Evolutionary conservation across 306 rosid genomes (phyloP), one percentile per base, ranked within the genome.

Genomic region (Crotalaria pallida): DNA sequence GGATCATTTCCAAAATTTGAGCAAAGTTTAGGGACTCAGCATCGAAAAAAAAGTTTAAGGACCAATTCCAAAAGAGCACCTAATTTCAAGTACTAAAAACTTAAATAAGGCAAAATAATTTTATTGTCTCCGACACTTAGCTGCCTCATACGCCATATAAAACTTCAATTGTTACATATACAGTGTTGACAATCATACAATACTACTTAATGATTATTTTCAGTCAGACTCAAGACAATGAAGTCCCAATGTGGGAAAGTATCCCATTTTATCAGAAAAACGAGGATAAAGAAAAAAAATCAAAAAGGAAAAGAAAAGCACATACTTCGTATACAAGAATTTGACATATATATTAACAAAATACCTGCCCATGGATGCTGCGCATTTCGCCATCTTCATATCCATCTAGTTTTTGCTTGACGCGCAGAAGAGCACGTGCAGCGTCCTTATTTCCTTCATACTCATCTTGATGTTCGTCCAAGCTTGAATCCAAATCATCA

Each of bases 351-450:
- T 76, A 52, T 21, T 33, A 17, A 59, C 12, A 26, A 82, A 74
- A 45, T 80, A 93, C 98, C 96, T 93, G 98, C 59, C 98, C 98
- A 51, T 87, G 86, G 51, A 87, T 64, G 59, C 98, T 93, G 68
- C 94, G 86, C 97, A 88, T 86, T 84, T 90, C 98, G 3, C 97
- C 97, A 12, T 88, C 97, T 87, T 90, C 98, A 69, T 88, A 93
- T 47, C 98, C 97, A 78, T 93, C 98, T 60, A 93, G 81, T 77
- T 93, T 93, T 74, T 93, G 94, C 81, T 88, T 93, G 73, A 93
- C 98, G 57, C 98, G 97, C 83, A 93, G 63, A 63, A 93, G 79
- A 7, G 96, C 96, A 44, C 96, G 98, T 8, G 98, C 83, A 62
- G 97, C 98, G 62, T 93, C 98, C 86, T 85, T 90, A 82, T 93